These are phyloP conservation scores for Boletus vinaceobasis DNA, from an alignment of 768 basidiomycete genomes.

Conservation along the genomic window DNA sequence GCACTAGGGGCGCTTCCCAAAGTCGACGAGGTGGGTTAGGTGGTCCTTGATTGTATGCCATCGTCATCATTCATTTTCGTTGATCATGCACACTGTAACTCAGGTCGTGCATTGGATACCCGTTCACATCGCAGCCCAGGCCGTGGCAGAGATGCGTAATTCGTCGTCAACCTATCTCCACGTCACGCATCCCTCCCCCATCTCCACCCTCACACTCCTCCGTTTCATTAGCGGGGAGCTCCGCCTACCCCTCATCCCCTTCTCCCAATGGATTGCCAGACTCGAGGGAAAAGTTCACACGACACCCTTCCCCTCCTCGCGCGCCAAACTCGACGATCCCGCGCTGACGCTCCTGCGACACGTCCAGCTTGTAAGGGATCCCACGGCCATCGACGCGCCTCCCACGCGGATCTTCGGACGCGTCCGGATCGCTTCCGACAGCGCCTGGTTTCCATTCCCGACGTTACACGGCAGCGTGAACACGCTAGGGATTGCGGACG, in stretches of 20 bases:
- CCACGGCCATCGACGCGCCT: not conserved
- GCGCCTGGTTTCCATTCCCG: conserved; percentile 1
- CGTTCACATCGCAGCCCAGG: conserved; percentile 11
- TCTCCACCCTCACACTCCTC: conserved; percentile 10
- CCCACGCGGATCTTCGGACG: not conserved
- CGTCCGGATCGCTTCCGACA: not conserved
- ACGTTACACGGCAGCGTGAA: not conserved
- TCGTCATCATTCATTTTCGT: not conserved
- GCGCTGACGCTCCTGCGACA: not conserved
- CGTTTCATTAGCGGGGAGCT: conserved; percentile 3
- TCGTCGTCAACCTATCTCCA: conserved; percentile 2
- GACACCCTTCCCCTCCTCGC: not conserved
- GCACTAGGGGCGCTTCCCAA: conserved; percentile 19
- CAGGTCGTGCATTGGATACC: conserved; percentile 16
- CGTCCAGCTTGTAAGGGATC: not conserved
- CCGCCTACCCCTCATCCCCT: conserved; percentile 5
- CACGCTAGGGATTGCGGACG: conserved; percentile 1
- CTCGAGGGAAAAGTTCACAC: not conserved
- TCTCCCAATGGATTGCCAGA: conserved; percentile 6
- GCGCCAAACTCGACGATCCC: not conserved
- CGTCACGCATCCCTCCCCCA: conserved; percentile 11
- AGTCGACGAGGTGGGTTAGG: conserved; percentile 18
- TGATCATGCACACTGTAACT: not conserved
- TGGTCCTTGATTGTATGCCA: not conserved
- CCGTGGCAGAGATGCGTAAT: conserved; percentile 16